Percentiles rank a stretch among this genome's conserved stretches.
Conservation (phyloP, 371 early-diverging fungal species). For the Mucor irregularis region DNA sequence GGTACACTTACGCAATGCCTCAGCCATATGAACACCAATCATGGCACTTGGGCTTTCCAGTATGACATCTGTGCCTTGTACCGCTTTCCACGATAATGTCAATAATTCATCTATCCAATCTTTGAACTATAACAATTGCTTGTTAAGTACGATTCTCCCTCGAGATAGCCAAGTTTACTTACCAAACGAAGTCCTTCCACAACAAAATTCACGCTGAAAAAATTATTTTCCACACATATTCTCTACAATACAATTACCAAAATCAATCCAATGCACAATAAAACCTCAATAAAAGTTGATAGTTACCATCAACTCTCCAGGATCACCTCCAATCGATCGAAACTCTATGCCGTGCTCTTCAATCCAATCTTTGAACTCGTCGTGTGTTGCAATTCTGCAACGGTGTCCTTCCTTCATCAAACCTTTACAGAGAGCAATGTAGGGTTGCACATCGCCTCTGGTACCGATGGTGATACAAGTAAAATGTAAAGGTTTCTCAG, state of each 20-base stretch:
- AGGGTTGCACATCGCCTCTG: slow-evolving; percentile 87
- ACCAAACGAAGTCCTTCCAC: slow-evolving; percentile 58
- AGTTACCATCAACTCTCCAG: slow-evolving; percentile 63
- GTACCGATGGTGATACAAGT: slow-evolving; percentile 86
- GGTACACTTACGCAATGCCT: slow-evolving; percentile 50
- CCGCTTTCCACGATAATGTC: slow-evolving; percentile 69
- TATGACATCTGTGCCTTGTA: slow-evolving; percentile 73
- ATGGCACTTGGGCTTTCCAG: slow-evolving; percentile 80
- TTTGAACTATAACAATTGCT: slow-evolving; percentile 59
- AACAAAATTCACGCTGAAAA: slow-evolving; percentile 75
- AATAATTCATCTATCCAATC: slow-evolving; percentile 78
- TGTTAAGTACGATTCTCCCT: too few relatives aligned
- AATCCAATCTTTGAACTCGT: slow-evolving; percentile 76
- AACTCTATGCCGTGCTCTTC: slow-evolving; percentile 79
- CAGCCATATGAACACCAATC: slow-evolving; percentile 81
- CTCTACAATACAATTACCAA: slow-evolving; percentile 36
- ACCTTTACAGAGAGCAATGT: slow-evolving; percentile 79
- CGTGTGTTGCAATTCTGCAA: slow-evolving; percentile 78
- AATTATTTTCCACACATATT: slow-evolving; percentile 77
- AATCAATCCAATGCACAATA: not conserved
- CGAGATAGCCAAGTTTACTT: slow-evolving; percentile 15
- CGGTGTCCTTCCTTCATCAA: slow-evolving; percentile 73
- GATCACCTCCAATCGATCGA: slow-evolving; percentile 70
- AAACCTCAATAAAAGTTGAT: too few relatives aligned
- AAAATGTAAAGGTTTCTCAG: slow-evolving; percentile 63